Evolutionary conservation across 2,329 filamentous ascomycete species (phyloP).

Genomic region (Hypoxylon sp.): DNA sequence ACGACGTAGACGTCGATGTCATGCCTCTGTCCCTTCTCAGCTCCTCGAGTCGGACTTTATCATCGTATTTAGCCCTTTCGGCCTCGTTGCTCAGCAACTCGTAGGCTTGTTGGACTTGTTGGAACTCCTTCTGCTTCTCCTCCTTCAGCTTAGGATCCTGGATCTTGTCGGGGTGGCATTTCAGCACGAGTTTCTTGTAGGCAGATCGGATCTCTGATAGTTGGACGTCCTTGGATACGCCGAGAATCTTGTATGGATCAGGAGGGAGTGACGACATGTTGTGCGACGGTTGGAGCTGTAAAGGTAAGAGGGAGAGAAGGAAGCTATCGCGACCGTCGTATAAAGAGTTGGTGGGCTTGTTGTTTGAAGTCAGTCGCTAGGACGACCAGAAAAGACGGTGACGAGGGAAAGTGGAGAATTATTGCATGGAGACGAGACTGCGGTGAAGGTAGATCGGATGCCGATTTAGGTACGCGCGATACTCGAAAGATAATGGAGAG

Average conservation of each 20-base stretch:
- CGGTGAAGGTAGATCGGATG: constrained; percentile 48
- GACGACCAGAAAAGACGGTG: constrained; percentile 49
- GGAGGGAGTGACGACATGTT: constrained; percentile 68
- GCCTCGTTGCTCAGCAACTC: constrained; percentile 87
- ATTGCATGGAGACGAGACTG: constrained; percentile 47
- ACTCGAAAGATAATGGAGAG: constrained; percentile 11
- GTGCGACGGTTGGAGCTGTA: constrained; percentile 30
- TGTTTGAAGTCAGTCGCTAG: constrained; percentile 42
- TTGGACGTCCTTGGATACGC: constrained; percentile 79
- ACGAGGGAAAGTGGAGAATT: constrained; percentile 44
- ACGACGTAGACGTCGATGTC: constrained; percentile 62
- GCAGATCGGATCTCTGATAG: constrained; percentile 80
- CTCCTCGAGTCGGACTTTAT: constrained; percentile 76
- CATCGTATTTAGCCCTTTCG: constrained; percentile 82
- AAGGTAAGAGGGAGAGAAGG: constrained; percentile 14
- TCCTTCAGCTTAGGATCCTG: constrained; percentile 82
- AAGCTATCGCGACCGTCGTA: constrained; percentile 30
- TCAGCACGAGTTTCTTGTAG: constrained; percentile 88
- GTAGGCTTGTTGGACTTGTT: constrained; percentile 92
- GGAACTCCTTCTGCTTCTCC: constrained; percentile 87
- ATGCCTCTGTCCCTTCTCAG: constrained; percentile 68
- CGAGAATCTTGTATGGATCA: constrained; percentile 86
- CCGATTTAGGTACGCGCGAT: constrained; percentile 46
- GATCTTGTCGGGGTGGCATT: constrained; percentile 93
- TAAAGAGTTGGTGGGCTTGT: constrained; percentile 33